Evolutionary conservation across 2,329 filamentous ascomycete species (phyloP).

Genomic region (Chrysoporthe puriensis): DNA sequence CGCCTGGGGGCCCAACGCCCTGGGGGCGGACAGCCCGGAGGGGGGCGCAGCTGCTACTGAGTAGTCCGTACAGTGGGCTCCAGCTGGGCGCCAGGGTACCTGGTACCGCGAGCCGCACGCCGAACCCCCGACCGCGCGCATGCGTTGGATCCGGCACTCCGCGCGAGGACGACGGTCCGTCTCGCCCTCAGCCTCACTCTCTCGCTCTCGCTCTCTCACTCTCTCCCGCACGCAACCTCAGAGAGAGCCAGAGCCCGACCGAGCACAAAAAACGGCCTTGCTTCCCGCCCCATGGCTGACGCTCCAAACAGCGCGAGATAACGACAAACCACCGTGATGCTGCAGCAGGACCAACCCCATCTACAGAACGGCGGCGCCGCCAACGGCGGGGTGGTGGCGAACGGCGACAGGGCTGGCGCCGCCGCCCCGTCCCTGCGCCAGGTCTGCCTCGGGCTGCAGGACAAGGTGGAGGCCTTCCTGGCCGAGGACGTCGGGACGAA

Average conservation of each 20-base stretch:
- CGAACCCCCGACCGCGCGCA: neutral
- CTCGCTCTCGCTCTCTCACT: neutral
- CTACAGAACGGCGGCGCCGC: conserved; percentile 21
- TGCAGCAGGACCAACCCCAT: conserved; percentile 18
- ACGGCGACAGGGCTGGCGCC: conserved; percentile 5
- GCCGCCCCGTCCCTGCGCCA: conserved; percentile 30
- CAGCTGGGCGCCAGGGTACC: neutral
- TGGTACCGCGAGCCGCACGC: neutral
- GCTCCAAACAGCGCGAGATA: conserved; percentile 11
- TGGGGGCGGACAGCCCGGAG: too few species aligned
- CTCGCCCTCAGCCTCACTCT: neutral
- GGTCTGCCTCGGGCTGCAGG: conserved; percentile 58
- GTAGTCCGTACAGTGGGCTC: too few species aligned
- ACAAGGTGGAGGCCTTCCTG: conserved; percentile 69
- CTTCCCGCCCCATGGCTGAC: conserved; percentile 17
- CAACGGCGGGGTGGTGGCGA: conserved; percentile 5
- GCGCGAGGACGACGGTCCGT: neutral
- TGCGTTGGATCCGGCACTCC: neutral
- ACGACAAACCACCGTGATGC: conserved; percentile 16
- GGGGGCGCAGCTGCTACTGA: too few species aligned
- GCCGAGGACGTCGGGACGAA: conserved; percentile 56
- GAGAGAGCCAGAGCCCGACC: too few species aligned
- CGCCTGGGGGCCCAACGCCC: too few species aligned
- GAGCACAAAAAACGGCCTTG: neutral
- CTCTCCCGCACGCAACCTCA: neutral